phyloP scores from a whole-genome alignment of 805 yeast species.

The Saccharomyces kudriavzevii region DNA sequence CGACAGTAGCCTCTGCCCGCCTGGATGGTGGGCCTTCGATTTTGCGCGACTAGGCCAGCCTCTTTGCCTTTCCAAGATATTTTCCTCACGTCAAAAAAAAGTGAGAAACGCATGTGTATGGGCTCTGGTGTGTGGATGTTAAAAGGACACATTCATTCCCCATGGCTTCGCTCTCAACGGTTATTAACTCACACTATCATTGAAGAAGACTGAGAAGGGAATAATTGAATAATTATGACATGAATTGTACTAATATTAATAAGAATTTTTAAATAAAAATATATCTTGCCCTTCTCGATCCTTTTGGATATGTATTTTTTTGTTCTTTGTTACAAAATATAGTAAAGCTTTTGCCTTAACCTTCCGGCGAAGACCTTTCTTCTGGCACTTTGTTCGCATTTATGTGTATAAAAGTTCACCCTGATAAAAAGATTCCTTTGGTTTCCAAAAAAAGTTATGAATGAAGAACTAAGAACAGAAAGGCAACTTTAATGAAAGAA shows the following conservation, averaged over 20 bases:
- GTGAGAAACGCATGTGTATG: too few species aligned
- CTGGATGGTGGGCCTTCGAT: neutral
- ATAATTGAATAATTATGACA: neutral
- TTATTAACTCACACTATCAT: neutral
- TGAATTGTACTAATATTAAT: neutral
- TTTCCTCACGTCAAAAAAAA: too few species aligned
- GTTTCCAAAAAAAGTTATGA: neutral
- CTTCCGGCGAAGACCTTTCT: neutral
- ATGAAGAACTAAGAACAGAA: neutral
- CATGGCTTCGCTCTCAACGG: neutral
- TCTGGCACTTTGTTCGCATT: neutral
- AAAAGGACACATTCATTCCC: neutral
- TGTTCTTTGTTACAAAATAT: neutral
- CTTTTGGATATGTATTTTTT: neutral
- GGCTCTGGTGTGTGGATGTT: neutral
- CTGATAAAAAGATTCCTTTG: neutral
- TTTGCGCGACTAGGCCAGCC: too few species aligned
- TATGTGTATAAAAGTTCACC: neutral
- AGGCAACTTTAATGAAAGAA: slow-evolving; percentile 3
- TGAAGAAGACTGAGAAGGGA: neutral
- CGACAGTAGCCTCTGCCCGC: neutral
- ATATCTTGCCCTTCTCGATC: neutral
- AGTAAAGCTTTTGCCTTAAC: neutral
- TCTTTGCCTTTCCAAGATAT: too few species aligned
- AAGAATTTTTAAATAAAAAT: neutral